Percentiles rank a stretch among this genome's conserved stretches.
Conservation (phyloP, 164 flowering plant genomes). For the Akebia trifoliata region DNA sequence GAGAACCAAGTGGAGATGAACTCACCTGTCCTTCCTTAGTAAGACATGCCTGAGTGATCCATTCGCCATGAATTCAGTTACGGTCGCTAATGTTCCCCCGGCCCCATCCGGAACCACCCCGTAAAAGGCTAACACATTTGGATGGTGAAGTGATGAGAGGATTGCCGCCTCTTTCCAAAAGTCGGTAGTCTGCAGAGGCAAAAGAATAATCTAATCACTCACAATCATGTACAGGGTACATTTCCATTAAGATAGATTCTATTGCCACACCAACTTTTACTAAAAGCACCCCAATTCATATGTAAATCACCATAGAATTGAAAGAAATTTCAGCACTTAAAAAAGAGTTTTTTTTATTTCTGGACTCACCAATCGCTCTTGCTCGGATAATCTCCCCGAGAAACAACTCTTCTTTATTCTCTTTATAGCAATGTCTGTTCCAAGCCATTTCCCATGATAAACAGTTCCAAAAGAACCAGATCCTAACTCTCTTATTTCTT, state of each 20-base stretch:
- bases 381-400: conserved; percentile 83
- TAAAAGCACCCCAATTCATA: too few species aligned
- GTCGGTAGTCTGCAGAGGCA: conserved; percentile 50
- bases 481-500: conserved; percentile 76
- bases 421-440: conserved; percentile 91
- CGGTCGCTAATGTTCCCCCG: conserved; percentile 78
- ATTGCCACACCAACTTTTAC: too few species aligned
- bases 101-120: conserved; percentile 87
- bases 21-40: conserved; percentile 56
- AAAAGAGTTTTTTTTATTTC: not conserved
- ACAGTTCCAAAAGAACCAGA: conserved; percentile 95
- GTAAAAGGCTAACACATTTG: conserved; percentile 84
- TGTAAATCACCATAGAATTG: too few species aligned
- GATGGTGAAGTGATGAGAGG: conserved; percentile 82
- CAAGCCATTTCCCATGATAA: conserved; percentile 89
- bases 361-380: conserved; percentile 69
- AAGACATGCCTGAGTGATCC: conserved; percentile 74
- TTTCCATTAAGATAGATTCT: too few species aligned
- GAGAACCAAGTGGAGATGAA: conserved; percentile 3
- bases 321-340: not conserved
- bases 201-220: not conserved
- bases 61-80: conserved; percentile 79
- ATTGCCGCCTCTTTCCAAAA: conserved; percentile 88
- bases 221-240: too few species aligned
- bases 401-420: conserved; percentile 82